Percentiles rank a stretch among this genome's conserved stretches.
Conservation (phyloP, 805 yeast species). For the Wickerhamiella vanderwaltii region DNA sequence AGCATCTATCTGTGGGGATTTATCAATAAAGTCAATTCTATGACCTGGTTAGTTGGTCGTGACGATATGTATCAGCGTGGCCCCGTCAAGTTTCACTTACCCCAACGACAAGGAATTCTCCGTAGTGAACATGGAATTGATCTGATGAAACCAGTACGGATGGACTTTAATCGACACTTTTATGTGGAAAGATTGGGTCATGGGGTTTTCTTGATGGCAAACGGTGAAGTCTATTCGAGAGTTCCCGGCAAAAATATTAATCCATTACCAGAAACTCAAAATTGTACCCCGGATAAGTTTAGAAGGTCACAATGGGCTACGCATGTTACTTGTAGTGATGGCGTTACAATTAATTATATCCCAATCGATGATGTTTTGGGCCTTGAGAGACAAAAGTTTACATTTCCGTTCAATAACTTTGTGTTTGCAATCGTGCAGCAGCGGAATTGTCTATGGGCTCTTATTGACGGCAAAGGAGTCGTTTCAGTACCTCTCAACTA, state of each 20-base stretch:
- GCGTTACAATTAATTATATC: neutral
- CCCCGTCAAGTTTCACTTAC: neutral
- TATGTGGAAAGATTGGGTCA: neutral
- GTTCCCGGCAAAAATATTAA: slow-evolving; percentile 1
- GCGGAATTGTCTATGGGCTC: neutral
- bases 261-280: neutral
- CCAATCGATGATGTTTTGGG: slow-evolving; percentile 3
- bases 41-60: neutral
- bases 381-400: neutral
- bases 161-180: neutral
- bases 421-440: neutral
- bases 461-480: slow-evolving; percentile 2
- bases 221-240: slow-evolving; percentile 4
- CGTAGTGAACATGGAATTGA: slow-evolving; percentile 5
- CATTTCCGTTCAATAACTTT: slow-evolving; percentile 2
- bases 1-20: slow-evolving; percentile 8
- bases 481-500: neutral
- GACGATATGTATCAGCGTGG: neutral
- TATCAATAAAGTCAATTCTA: neutral
- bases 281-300: neutral
- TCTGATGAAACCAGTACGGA: slow-evolving; percentile 7
- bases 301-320: slow-evolving; percentile 3
- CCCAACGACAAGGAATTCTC: neutral
- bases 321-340: neutral
- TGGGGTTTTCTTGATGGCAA: slow-evolving; percentile 2